Evolutionary conservation across 2,329 filamentous ascomycete species (phyloP).

Genomic region (Trichoderma gracile): DNA sequence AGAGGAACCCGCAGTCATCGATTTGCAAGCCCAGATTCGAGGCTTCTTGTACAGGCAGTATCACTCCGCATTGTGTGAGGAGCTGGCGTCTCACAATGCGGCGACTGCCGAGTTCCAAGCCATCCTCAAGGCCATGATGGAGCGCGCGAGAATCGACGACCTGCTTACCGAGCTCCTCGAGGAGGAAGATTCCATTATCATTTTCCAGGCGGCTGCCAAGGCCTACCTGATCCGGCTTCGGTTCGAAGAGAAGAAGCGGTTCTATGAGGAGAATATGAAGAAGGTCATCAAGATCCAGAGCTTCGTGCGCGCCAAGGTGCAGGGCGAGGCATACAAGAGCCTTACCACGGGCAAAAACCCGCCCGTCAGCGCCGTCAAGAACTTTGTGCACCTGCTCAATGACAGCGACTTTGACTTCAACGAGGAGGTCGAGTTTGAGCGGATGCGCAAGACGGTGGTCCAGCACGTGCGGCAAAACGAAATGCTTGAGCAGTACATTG

Average conservation of each 20-base stretch:
- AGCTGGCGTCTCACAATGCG: constrained; percentile 67
- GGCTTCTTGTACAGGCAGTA: constrained; percentile 65
- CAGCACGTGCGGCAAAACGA: constrained; percentile 98
- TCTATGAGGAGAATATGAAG: constrained; percentile 96
- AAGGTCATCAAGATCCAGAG: constrained; percentile 99
- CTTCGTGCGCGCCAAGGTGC: constrained; percentile 89
- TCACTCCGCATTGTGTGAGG: constrained; percentile 63
- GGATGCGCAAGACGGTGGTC: constrained; percentile 91
- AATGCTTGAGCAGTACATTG: constrained; percentile 95
- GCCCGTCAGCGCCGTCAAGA: constrained; percentile 93
- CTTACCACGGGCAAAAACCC: constrained; percentile 95
- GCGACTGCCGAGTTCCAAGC: constrained; percentile 72
- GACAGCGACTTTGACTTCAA: constrained; percentile 99
- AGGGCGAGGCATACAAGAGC: constrained; percentile 97
- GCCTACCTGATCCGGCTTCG: constrained; percentile 71
- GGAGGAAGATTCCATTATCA: constrained; percentile 74
- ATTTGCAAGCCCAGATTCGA: constrained; percentile 67
- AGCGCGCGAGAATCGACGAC: constrained; percentile 71
- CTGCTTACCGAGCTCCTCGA: constrained; percentile 76
- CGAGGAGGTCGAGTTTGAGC: constrained; percentile 95
- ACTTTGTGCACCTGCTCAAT: constrained; percentile 95
- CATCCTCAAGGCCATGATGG: constrained; percentile 74
- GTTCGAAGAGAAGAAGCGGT: constrained; percentile 83
- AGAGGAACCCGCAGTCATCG: constrained; percentile 57
- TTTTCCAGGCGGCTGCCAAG: constrained; percentile 72